Base-by-base conservation (phyloP, 2,329 filamentous ascomycete species). In the Colletotrichum simmondsii region DNA sequence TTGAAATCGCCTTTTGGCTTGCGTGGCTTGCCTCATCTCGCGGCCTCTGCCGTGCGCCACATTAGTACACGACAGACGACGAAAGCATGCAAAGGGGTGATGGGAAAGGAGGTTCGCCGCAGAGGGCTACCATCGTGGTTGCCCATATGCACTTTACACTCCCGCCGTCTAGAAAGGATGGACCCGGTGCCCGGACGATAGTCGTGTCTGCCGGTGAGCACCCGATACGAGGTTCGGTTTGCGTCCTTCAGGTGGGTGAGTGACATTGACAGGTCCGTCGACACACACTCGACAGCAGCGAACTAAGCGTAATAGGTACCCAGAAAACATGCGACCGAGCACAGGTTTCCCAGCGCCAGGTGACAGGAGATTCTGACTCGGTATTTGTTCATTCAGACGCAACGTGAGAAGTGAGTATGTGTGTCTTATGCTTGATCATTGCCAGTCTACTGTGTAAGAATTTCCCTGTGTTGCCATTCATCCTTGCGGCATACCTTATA, bases 21-120 rank as follows among this genome's bases (percentile, higher is more conserved):
- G 37, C 58, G 26, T 59, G 69, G 58, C 53, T 37, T 30, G 14
- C 16, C n/a, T 42, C 53, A n/a, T 69, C 52, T 72, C 69, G 66
- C 26, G 53, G 52, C 65, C 59, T 69, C 53, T 69, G 65, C 65
- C 69, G 65, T 69, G 30, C 42, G 59, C 69, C 53, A 63, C 65
- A 22, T 42, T 42, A 16, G 19, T 49, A 28, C 22, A 24, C 52
- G 24, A 22, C 16, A 42, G 16, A 42, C 37, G 37, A 42, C 14
- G 14, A 12, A 42, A 19, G 37, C 10, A 30, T 14, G 19, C 26
- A 52, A 37, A 24, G 30, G 42, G 42, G 49, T 24, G 42, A 12
- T 7, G 49, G n/a, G 16, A 28, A 24, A 11, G 16, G 11, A 8
- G 5, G 16, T 42, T 22, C 8, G 42, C 42, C 8, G 42, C 42